These are phyloP conservation scores for Quercus robur DNA, from an alignment of 306 rosid species.

Conservation along the genomic window DNA sequence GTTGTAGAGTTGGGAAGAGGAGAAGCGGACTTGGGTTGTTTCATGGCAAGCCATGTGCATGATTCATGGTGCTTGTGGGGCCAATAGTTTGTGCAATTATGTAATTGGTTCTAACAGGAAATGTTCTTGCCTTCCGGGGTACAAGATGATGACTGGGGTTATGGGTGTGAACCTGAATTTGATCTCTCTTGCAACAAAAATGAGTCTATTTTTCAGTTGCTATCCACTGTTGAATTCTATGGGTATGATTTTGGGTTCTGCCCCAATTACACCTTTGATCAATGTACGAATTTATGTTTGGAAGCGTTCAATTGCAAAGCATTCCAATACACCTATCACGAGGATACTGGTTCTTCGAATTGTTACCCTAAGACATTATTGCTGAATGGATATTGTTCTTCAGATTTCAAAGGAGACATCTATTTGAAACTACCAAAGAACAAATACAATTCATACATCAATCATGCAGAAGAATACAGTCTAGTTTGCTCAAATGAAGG, in stretches of 20 bases:
- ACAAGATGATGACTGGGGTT: slow-evolving; percentile 35
- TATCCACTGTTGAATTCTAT: slow-evolving; percentile 32
- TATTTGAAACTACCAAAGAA: slow-evolving; percentile 38
- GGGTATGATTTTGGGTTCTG: slow-evolving; percentile 40
- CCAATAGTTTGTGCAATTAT: slow-evolving; percentile 12
- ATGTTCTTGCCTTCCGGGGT: slow-evolving; percentile 50
- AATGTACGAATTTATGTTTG: slow-evolving; percentile 37
- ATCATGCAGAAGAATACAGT: background rate
- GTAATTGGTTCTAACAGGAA: background rate
- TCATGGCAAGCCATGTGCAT: slow-evolving; percentile 31
- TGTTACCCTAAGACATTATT: slow-evolving; percentile 50
- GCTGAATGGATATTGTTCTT: slow-evolving; percentile 36
- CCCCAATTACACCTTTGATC: slow-evolving; percentile 22
- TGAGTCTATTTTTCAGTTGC: slow-evolving; percentile 13
- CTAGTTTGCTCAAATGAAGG: slow-evolving; percentile 13
- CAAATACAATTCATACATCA: background rate
- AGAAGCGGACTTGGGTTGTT: slow-evolving; percentile 15
- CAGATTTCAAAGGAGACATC: slow-evolving; percentile 29
- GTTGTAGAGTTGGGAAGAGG: slow-evolving; percentile 17
- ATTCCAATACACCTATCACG: slow-evolving; percentile 21
- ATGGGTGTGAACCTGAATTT: slow-evolving; percentile 44
- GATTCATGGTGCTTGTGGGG: too few species aligned
- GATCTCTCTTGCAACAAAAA: slow-evolving; percentile 19
- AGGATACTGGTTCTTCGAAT: background rate
- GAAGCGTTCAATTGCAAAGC: slow-evolving; percentile 37